Conservation (phyloP, 139 green algal species). For the Desmodesmus armatus region DNA sequence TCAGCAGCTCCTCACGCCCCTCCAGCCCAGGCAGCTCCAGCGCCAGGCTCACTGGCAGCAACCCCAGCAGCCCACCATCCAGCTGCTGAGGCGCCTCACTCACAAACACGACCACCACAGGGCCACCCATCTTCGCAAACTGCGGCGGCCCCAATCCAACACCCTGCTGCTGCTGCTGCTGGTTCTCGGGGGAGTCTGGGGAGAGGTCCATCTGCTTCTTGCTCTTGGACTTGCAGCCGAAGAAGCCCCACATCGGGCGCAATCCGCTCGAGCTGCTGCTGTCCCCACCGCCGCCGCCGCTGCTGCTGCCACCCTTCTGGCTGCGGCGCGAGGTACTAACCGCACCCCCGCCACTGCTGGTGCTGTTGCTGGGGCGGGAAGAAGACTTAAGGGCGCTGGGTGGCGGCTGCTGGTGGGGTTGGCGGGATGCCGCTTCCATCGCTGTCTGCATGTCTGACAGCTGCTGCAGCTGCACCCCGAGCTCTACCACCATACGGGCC, state of each 20-base stretch:
- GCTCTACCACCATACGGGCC: conserved; percentile 31
- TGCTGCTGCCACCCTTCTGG: not conserved
- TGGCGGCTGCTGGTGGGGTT: no score
- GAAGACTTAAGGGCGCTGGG: no score
- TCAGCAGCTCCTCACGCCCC: conserved; percentile 33
- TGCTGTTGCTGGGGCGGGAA: not conserved
- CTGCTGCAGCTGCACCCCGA: conserved; percentile 45
- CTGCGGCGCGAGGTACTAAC: no score
- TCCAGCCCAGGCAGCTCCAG: conserved; percentile 22
- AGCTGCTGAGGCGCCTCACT: conserved; percentile 8
- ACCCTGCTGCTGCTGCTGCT: not conserved
- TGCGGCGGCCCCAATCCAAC: not conserved
- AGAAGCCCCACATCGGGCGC: no score
- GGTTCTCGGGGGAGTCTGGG: no score
- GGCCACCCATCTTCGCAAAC: not conserved
- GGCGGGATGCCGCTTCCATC: no score
- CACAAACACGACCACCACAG: conserved; percentile 26
- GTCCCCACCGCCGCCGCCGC: no score
- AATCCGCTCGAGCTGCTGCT: no score
- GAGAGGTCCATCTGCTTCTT: no score
- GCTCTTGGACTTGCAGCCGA: no score
- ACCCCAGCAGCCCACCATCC: conserved; percentile 3
- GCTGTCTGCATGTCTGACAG: conserved; percentile 30
- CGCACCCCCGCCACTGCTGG: not conserved
- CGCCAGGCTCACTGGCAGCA: conserved; percentile 14